Evolutionary conservation across 176 grass and related monocot genomes (phyloP).

Genomic region (Oryza longistaminata): DNA sequence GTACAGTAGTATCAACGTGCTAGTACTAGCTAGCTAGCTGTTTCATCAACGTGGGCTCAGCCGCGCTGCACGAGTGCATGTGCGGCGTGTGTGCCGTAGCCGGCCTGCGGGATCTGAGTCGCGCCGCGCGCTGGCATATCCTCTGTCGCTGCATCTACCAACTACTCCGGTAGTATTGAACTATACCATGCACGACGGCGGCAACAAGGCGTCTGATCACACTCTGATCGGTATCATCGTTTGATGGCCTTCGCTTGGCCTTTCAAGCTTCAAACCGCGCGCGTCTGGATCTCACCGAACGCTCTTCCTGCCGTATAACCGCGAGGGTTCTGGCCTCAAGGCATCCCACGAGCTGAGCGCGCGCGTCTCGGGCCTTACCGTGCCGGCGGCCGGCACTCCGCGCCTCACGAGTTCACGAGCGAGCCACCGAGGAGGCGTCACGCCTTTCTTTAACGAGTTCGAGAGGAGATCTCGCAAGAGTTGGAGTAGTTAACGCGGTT

Average conservation of each 20-base stretch:
- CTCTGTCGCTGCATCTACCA: conserved; percentile 6
- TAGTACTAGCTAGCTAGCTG: too few relatives aligned
- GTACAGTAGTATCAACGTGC: too few relatives aligned
- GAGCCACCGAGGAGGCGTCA: background rate
- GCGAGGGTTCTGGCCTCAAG: background rate
- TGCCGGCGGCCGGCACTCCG: too few relatives aligned
- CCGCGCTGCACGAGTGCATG: background rate
- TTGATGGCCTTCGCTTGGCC: background rate
- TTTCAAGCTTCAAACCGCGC: too few relatives aligned
- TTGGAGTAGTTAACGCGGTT: background rate
- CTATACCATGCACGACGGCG: background rate
- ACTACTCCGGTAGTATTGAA: too few relatives aligned
- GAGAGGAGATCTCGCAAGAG: background rate
- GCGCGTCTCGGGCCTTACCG: too few relatives aligned
- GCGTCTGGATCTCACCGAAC: too few relatives aligned
- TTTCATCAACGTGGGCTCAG: too few relatives aligned
- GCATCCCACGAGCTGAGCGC: too few relatives aligned
- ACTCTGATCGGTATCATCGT: background rate
- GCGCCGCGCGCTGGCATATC: background rate
- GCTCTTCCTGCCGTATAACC: too few relatives aligned
- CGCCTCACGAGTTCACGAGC: background rate
- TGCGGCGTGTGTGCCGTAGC: background rate
- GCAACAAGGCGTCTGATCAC: background rate
- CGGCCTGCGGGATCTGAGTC: background rate
- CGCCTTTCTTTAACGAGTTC: background rate